Evolutionary conservation across 768 basidiomycete species (phyloP), one percentile per base, ranked within the genome.

Genomic region (Chalciporus pseudorubinellus): DNA sequence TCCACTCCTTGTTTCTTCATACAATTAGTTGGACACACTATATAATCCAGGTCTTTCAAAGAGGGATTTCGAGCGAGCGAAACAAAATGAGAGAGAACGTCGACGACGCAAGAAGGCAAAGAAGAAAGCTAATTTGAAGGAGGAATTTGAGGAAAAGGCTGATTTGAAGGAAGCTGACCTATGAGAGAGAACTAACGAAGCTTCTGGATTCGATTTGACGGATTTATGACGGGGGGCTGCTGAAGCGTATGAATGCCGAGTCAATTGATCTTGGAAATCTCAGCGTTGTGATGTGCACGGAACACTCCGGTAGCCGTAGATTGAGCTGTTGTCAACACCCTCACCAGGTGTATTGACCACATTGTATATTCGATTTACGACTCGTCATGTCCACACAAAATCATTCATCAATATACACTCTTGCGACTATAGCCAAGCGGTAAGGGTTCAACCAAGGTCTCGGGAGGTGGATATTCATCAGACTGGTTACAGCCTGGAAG

Each of bases 391-490:
- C 66, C 39, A 46, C 59, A 65, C 78, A 78, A 19, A 71, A 70
- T 41, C 59, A 67, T 24, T 39, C 62, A 38, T 85, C 87, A 9
- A 66, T 91, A 16, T 79, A 91, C 66, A 87, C 88, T 20, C 73
- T 92, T 21, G 83, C 87, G 22, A 92, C 89, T 10, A 84, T 92
- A 54, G 87, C 89, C 68, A 92, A 90, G 70, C 82, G 89, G 88
- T 88, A 63, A 50, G 76, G 63, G 39, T 26, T 42, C 43, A 38
- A 43, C 29, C 56, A 36, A 13, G 19, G 48, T 57, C 33, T 51
- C 50, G 29, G 45, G 19, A 19, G 52, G 38, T 40, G 43, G 14
- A 41, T 26, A 42, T 34, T 48, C 46, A 59, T 24, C 14, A 6
- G 10, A 13, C 31, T 38, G 38, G 36, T n/a, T 28, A 26, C 63